Percentiles rank a stretch among this genome's conserved stretches.
phyloP scores from a whole-genome alignment of 768 basidiomycete genomes.

The Solioccasus polychromus region DNA sequence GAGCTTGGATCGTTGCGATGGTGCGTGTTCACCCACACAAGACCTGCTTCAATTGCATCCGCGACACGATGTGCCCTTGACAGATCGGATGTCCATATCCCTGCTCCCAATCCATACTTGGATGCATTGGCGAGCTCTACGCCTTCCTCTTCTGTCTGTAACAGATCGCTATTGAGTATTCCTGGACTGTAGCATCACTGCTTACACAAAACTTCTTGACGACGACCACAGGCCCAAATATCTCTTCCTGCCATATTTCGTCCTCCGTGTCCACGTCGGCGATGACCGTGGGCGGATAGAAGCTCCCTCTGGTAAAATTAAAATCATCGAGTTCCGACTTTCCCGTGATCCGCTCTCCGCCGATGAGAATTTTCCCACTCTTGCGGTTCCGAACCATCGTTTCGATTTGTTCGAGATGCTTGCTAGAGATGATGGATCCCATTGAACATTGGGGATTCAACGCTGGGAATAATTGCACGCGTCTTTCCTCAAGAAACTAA shows the following conservation, averaged over 20 bases:
- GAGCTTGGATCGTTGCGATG: constrained; percentile 89
- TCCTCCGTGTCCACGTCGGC: constrained; percentile 52
- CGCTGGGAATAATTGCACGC: constrained; percentile 40
- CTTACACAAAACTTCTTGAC: constrained; percentile 52
- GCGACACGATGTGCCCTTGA: constrained; percentile 76
- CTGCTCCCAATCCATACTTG: constrained; percentile 79
- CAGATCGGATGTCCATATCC: constrained; percentile 75
- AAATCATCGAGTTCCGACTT: constrained; percentile 64
- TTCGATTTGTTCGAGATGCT: constrained; percentile 65
- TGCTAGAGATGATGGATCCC: constrained; percentile 74
- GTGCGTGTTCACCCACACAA: constrained; percentile 89
- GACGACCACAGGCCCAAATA: constrained; percentile 85
- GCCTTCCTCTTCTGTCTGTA: constrained; percentile 62
- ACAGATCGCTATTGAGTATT: not conserved
- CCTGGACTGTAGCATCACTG: constrained; percentile 17
- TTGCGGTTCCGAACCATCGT: constrained; percentile 47
- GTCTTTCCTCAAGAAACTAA: not conserved
- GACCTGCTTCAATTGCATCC: constrained; percentile 63
- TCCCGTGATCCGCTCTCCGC: constrained; percentile 66
- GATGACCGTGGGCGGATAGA: constrained; percentile 81
- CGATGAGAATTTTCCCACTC: constrained; percentile 51
- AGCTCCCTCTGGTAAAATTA: constrained; percentile 68
- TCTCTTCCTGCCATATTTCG: constrained; percentile 77
- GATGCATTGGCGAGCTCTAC: constrained; percentile 68
- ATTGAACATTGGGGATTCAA: constrained; percentile 67